phyloP scores from a whole-genome alignment of 345 rosid genomes.

The Excoecaria agallocha region DNA sequence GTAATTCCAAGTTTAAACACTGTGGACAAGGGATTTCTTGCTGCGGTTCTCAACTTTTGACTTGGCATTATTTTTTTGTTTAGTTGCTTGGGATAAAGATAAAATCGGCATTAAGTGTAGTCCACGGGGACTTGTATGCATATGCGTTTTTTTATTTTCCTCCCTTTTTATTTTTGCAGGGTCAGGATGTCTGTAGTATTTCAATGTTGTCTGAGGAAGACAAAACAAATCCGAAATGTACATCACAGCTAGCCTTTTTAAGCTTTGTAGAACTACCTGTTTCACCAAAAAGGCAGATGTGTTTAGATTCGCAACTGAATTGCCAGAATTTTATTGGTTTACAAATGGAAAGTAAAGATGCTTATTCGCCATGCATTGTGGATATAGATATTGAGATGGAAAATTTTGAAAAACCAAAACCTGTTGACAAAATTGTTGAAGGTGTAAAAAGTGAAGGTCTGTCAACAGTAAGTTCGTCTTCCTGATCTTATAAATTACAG shows the following conservation, averaged over 20 bases:
- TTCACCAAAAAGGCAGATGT: slow-evolving; percentile 45
- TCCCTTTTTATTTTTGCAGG: slow-evolving; percentile 39
- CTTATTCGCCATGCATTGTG: slow-evolving; percentile 59
- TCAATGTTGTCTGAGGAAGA: slow-evolving; percentile 66
- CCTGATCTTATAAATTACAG: neutral
- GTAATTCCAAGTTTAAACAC: neutral
- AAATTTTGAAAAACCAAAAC: slow-evolving; percentile 36
- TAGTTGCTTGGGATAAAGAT: neutral
- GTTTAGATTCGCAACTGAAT: slow-evolving; percentile 43
- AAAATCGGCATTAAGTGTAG: neutral
- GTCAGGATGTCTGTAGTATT: slow-evolving; percentile 56
- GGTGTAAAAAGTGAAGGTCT: slow-evolving; percentile 48
- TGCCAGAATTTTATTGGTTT: slow-evolving; percentile 62
- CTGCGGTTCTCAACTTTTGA: neutral
- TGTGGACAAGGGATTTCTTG: neutral
- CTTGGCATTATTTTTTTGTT: neutral
- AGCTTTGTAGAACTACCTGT: slow-evolving; percentile 63
- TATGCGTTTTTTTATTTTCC: neutral
- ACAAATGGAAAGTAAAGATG: slow-evolving; percentile 51
- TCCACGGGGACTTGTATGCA: neutral
- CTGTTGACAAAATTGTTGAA: slow-evolving; percentile 43
- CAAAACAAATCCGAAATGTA: slow-evolving; percentile 31
- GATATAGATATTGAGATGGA: slow-evolving; percentile 64
- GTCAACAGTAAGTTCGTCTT: slow-evolving; percentile 42
- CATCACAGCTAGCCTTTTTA: slow-evolving; percentile 52